phyloP scores from a whole-genome alignment of 495 filamentous ascomycete genomes.

The Penicillium verhagenii region DNA sequence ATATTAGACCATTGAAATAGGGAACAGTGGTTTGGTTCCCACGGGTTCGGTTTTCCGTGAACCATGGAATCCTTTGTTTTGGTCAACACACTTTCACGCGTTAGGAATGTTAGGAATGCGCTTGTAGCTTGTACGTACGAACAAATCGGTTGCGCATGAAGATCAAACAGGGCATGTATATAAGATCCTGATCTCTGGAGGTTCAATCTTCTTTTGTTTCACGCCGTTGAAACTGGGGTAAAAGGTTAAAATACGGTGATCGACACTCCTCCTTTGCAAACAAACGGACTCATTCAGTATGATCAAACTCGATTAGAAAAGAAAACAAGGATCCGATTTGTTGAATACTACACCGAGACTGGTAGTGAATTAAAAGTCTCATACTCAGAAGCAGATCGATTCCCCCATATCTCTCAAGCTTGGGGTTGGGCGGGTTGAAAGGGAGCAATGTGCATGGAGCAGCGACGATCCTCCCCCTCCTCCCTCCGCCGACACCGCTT shows the following conservation, averaged over 20 bases:
- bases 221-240: conserved; percentile 4
- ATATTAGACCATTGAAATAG: no score
- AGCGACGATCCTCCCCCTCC: conserved; percentile 23
- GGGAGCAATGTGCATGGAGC: conserved; percentile 6
- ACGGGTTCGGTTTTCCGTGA: conserved; percentile 6
- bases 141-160: neutral
- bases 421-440: neutral
- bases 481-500: conserved; percentile 25
- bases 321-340: no score
- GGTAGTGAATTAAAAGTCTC: no score
- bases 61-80: conserved; percentile 23
- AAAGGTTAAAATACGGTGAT: conserved; percentile 12
- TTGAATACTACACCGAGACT: no score
- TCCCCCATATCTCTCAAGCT: neutral
- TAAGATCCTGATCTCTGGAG: neutral
- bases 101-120: no score
- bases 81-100: conserved; percentile 14
- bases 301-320: neutral
- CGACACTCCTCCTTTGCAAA: neutral
- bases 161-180: neutral
- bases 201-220: no score
- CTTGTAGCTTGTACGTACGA: no score
- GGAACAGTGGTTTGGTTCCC: no score
- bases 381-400: neutral
- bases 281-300: neutral